Evolutionary conservation across 192 early-diverging fungal species (phyloP), one percentile per base, ranked within the genome.

Genomic region (Dissophora globulifera): DNA sequence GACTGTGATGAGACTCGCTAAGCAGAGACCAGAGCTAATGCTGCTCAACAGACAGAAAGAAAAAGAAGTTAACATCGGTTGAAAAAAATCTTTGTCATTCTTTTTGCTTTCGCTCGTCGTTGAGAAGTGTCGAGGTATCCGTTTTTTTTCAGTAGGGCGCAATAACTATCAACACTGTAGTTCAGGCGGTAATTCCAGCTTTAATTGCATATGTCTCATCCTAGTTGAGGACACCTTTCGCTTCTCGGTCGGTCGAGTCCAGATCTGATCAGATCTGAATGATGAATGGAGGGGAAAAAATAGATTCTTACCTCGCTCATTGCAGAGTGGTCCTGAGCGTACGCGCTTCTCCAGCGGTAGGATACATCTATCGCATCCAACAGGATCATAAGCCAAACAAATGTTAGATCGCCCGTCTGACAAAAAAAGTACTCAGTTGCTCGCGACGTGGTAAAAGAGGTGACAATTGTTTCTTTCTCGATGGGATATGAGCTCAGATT

Each of bases 161-260:
- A 88, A 87, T 83, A 81, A 80, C 84, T 88, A 80, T 88, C 88
- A 87, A 84, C 82, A 69, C 67, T 46, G 67, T 70, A 48, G 61
- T 80, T 90, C 87, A 83, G 88, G 82, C 88, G 88, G 88, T 90
- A 90, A 90, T 90, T 90, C 88, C 88, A 90, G 86, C 84, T 84
- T 85, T 86, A 78, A 86, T 88, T 86, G 80, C 74, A 51, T 78
- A 59, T 82, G 69, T 82, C 58, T 85, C 88, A 89, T 87, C 86
- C 68, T 52, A 72, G 70, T 75, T 67, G 72, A 22, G n/a, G n/a
- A n/a, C n/a, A n/a, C n/a, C n/a, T n/a, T n/a, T n/a, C n/a, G n/a
- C n/a, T n/a, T n/a, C n/a, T n/a, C n/a, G n/a, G n/a, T n/a, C n/a
- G n/a, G n/a, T n/a, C n/a, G n/a, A n/a, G n/a, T n/a, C n/a, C n/a